Conservation (phyloP, 805 yeast genomes). For the Blastobotrys americana region DNA sequence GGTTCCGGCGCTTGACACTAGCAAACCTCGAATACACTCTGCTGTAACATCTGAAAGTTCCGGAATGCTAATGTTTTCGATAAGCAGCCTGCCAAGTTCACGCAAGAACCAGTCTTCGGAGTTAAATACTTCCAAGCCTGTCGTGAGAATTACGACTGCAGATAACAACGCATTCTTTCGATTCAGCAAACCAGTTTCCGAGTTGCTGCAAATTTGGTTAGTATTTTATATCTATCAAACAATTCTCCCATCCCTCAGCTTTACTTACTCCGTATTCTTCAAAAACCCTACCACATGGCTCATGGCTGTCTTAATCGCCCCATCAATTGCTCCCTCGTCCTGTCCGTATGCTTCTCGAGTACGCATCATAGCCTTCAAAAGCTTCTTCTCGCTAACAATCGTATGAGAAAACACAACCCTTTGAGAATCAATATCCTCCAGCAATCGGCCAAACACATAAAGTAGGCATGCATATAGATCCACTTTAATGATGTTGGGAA, state of each 20-base stretch:
- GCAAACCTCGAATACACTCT: constrained; percentile 57
- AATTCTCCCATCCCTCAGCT: too few relatives aligned
- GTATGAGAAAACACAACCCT: constrained; percentile 44
- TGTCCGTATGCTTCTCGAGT: constrained; percentile 15
- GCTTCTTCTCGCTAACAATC: constrained; percentile 44
- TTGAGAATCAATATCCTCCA: constrained; percentile 37
- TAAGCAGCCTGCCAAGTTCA: constrained; percentile 31
- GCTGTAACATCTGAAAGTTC: constrained; percentile 39
- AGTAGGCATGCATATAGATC: constrained; percentile 70
- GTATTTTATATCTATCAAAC: too few relatives aligned
- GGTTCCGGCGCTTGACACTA: constrained; percentile 32
- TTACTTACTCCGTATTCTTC: constrained; percentile 6
- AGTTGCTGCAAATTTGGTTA: too few relatives aligned
- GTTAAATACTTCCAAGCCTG: constrained; percentile 31
- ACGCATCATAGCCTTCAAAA: constrained; percentile 28
- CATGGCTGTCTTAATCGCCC: constrained; percentile 21
- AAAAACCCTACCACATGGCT: constrained; percentile 14
- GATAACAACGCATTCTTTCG: constrained; percentile 35
- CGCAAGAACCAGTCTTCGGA: constrained; percentile 33
- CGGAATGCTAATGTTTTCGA: constrained; percentile 32
- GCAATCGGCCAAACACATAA: constrained; percentile 52
- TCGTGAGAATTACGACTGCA: constrained; percentile 39
- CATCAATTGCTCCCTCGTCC: constrained; percentile 25
- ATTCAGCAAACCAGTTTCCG: constrained; percentile 16
- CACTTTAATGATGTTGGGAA: constrained; percentile 59